Evolutionary conservation across 2,329 filamentous ascomycete genomes (phyloP).

Genomic region (Paraconiothyrium sp.): DNA sequence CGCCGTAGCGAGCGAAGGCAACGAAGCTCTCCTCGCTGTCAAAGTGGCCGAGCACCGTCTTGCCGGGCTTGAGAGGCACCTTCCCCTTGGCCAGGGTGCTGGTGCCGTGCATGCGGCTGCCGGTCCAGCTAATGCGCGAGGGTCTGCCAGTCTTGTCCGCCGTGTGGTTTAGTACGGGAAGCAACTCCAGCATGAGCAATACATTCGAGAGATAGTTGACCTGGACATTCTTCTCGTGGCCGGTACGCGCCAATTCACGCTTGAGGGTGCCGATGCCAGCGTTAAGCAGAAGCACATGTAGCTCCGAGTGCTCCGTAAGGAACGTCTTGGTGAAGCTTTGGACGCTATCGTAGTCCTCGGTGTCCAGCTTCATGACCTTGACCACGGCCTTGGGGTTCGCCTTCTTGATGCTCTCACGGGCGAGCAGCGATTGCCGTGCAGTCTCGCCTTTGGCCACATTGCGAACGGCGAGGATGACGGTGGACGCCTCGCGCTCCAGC

Average conservation of each 20-base stretch:
- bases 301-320: conserved; percentile 21
- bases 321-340: conserved; percentile 10
- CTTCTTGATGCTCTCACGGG: conserved; percentile 12
- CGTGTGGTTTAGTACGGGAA: conserved; percentile 25
- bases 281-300: conserved; percentile 41
- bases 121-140: conserved; percentile 16
- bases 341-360: conserved; percentile 20
- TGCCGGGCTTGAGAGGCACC: conserved; percentile 9
- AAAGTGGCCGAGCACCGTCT: conserved; percentile 16
- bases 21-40: conserved; percentile 16
- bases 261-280: conserved; percentile 30
- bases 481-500: conserved; percentile 22
- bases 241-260: conserved; percentile 25
- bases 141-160: conserved; percentile 11
- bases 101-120: conserved; percentile 9
- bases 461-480: conserved; percentile 39
- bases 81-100: conserved; percentile 11
- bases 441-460: conserved; percentile 32
- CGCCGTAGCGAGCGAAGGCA: conserved; percentile 11
- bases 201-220: conserved; percentile 56
- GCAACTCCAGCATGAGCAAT: conserved; percentile 51
- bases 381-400: conserved; percentile 25
- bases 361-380: conserved; percentile 28
- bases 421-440: conserved; percentile 27
- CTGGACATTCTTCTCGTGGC: conserved; percentile 54